These are phyloP conservation scores for Populus hybrid DNA, from an alignment of 441 rosid species.

Conservation along the genomic window DNA sequence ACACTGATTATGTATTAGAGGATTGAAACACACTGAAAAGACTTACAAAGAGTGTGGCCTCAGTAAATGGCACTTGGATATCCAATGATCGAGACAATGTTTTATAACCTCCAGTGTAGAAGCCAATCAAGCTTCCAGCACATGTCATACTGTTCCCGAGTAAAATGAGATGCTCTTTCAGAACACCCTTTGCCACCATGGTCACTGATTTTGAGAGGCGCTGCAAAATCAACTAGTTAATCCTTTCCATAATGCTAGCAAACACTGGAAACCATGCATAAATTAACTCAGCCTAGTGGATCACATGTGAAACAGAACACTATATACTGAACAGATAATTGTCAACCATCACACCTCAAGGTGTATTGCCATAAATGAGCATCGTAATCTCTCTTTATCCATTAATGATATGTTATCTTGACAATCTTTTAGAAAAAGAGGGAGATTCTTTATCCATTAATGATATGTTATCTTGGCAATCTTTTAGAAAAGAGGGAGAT, in stretches of 20 bases:
- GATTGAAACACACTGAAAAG: constrained; percentile 2
- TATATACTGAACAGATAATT: neutral
- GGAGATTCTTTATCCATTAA: too few species aligned
- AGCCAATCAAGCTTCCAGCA: constrained; percentile 83
- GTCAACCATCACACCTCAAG: neutral
- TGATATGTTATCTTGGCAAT: too few species aligned
- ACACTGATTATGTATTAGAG: constrained; percentile 9
- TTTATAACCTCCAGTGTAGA: constrained; percentile 84
- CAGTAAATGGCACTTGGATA: constrained; percentile 92
- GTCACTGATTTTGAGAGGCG: constrained; percentile 82
- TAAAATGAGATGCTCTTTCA: constrained; percentile 88
- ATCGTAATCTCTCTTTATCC: neutral
- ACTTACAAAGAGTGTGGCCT: constrained; percentile 91
- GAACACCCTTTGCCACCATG: constrained; percentile 83
- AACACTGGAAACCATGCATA: neutral
- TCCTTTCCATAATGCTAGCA: constrained; percentile 4
- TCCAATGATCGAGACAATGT: constrained; percentile 65
- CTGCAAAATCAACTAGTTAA: constrained; percentile 45
- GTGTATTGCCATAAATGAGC: neutral
- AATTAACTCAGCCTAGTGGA: neutral
- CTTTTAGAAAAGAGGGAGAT: neutral
- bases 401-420: too few species aligned
- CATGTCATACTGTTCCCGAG: constrained; percentile 91
- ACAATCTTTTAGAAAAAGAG: too few species aligned
- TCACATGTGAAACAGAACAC: neutral